phyloP scores from a whole-genome alignment of 345 rosid species.

The Schrenkiella parvula region DNA sequence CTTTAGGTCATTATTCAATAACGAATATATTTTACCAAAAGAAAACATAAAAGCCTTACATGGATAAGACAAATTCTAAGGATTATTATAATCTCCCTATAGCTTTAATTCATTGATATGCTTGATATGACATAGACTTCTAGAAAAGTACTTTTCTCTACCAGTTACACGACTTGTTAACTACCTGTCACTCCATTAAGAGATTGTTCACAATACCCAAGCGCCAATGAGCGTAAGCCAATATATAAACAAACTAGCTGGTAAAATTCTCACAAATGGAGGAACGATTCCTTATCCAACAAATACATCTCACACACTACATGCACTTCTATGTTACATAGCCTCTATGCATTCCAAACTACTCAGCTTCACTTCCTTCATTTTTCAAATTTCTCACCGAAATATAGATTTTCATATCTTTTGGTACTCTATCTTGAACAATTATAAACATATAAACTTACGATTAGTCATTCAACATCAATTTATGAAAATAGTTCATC shows the following conservation, averaged over 20 bases:
- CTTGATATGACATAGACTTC: neutral
- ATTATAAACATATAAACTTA: neutral
- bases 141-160: neutral
- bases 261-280: neutral
- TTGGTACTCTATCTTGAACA: neutral
- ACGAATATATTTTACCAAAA: neutral
- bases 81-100: neutral
- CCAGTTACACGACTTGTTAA: neutral
- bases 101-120: neutral
- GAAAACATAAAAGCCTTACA: neutral
- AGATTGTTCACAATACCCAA: neutral
- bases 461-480: neutral
- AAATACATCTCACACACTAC: neutral
- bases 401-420: neutral
- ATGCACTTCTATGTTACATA: neutral
- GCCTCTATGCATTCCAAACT: slow-evolving; percentile 2
- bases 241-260: neutral
- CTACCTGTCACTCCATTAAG: neutral
- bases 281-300: neutral
- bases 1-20: neutral
- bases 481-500: neutral
- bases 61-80: neutral
- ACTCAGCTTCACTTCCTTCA: neutral
- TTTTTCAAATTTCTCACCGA: neutral
- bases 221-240: slow-evolving; percentile 1